Evolutionary conservation across 1,284 basidiomycete species (phyloP).

Genomic region (Trametes versicolor): DNA sequence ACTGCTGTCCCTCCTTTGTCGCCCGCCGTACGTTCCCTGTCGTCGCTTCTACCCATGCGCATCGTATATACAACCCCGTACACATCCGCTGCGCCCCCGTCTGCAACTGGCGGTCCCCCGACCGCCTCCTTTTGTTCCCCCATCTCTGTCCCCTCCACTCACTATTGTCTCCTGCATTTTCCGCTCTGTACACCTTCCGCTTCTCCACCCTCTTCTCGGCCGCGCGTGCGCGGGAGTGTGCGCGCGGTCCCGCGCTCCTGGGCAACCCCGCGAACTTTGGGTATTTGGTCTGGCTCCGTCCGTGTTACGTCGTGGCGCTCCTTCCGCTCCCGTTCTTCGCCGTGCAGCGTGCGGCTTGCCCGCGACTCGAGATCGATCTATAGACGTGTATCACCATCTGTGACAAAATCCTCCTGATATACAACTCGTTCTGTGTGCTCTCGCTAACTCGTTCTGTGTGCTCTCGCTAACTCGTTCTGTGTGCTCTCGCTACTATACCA

Average conservation of each 20-base stretch:
- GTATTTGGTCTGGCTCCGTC: conserved; percentile 20
- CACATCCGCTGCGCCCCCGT: background rate
- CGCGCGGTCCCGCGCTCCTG: background rate
- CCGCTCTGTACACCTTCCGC: conserved; percentile 12
- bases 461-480: background rate
- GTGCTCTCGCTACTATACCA: background rate
- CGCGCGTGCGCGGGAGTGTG: background rate
- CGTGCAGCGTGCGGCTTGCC: background rate
- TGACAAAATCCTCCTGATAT: conserved; percentile 20
- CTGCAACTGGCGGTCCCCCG: background rate
- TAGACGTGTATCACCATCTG: conserved; percentile 36
- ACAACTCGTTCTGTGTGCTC: conserved; percentile 1
- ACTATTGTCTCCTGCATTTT: background rate
- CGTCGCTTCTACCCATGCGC: conserved; percentile 18
- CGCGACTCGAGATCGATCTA: conserved; percentile 20
- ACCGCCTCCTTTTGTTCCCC: background rate
- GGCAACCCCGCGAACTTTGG: conserved; percentile 23
- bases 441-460: background rate
- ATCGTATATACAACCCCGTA: conserved; percentile 23
- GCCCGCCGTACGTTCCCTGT: conserved; percentile 4
- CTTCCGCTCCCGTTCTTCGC: background rate
- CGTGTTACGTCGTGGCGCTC: background rate
- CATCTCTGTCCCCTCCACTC: background rate
- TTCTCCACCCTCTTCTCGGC: background rate
- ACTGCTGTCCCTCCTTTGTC: conserved; percentile 23